Evolutionary conservation across 2,329 filamentous ascomycete genomes (phyloP).

Genomic region (Lojkania enalia): DNA sequence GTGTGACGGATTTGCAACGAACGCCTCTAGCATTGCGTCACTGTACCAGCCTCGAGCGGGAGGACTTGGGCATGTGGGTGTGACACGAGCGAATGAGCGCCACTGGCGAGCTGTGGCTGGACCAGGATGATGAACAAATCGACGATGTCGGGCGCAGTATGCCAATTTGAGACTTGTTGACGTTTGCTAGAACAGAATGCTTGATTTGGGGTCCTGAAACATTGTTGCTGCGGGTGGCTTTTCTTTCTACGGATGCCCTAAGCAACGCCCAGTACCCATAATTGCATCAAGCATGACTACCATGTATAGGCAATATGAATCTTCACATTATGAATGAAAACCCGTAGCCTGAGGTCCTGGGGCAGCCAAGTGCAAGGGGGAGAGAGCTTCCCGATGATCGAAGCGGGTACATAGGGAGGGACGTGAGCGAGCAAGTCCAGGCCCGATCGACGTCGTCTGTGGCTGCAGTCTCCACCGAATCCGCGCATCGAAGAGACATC

Average conservation of each 20-base stretch:
- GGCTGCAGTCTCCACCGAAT: conserved; percentile 22
- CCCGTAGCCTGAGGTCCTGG: too few species aligned
- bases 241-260: too few species aligned
- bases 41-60: conserved; percentile 33
- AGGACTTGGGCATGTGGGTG: conserved; percentile 24
- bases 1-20: conserved; percentile 31
- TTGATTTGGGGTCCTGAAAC: conserved; percentile 1
- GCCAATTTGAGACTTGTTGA: conserved; percentile 21
- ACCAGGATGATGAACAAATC: conserved; percentile 30
- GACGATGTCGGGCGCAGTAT: conserved; percentile 32
- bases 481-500: conserved; percentile 19
- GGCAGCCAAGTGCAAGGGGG: too few species aligned
- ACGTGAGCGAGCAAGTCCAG: background rate
- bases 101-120: conserved; percentile 33
- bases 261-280: too few species aligned
- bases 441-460: conserved; percentile 34
- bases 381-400: too few species aligned
- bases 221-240: background rate
- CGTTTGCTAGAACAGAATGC: conserved; percentile 3
- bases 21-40: conserved; percentile 41
- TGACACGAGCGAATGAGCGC: conserved; percentile 32
- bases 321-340: too few species aligned
- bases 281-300: too few species aligned
- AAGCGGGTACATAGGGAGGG: background rate
- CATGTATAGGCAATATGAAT: too few species aligned